Base-by-base conservation (phyloP, 2,329 filamentous ascomycete species). In the Helotiales sp. region DNA sequence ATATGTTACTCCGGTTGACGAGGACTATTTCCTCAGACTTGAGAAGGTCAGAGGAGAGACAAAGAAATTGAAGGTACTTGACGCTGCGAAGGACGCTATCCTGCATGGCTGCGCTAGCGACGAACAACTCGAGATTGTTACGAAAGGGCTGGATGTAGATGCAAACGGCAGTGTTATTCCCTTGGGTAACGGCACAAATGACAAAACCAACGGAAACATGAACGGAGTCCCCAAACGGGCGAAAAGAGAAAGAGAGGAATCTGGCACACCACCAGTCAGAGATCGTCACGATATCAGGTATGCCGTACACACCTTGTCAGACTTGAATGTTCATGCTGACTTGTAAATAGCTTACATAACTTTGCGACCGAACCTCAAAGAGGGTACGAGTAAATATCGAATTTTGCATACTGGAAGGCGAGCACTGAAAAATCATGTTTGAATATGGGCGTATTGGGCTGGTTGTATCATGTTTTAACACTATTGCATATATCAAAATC, bases 11-110 rank as follows among this genome's bases (percentile, higher is more conserved):
- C 85, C 85, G 0, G 89, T 97, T 1, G 83, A 88, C 1, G 81
- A 86, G 6, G 86, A 83, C 34, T 97, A 97, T 75, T 95, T 97
- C 66, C 85, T 90, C 64, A 90, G 91, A 67, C 79, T 96, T 5
- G 87, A 90, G 73, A 77, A 81, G 58, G 75, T 92, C 17, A 81
- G 90, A 53, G 89, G 88, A 47, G 86, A 90, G 72, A 87, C 83
- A 61, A 79, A 81, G 62, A 89, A 89, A 73, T 71, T 83, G 62
- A 89, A 89, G 73, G 80, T 85, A 17, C 74, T 88, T 62, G 83
- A 88, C 66, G 81, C 78, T 46, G 87, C 86, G 3, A 80, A 85
- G 64, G 79, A 86, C 63, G 85, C 85, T 4, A 83, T 89, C 15
- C 72, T 84, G n/a, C 77, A 84, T 49, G 86, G 86, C 10, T 76